Evolutionary conservation across 2,329 filamentous ascomycete species (phyloP), one percentile per base, ranked within the genome.

Genomic region (Fusarium oxysporum): DNA sequence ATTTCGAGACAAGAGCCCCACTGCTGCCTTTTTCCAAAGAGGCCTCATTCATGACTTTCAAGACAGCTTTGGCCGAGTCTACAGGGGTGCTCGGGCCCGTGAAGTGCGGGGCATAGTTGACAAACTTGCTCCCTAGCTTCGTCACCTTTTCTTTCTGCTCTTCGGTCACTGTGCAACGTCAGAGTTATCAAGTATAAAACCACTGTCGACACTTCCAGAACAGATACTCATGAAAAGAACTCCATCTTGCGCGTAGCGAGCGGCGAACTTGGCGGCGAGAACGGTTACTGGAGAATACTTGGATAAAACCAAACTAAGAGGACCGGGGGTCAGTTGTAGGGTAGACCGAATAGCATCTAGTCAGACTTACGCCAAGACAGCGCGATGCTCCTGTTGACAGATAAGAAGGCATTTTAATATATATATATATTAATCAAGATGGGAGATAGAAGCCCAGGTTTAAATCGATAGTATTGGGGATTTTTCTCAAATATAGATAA

Each of bases 381-480:
- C 54, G 40, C n/a, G 40, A 57, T 57, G n/a, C 40, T 45, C 54
- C 54, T 45, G 40, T 57, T 23, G n/a, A 45, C 17, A 57, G 40
- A 45, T 45, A 57, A 16, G 40, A 45, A 33, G 54, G 17, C 54
- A 57, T 57, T 4, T 21, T 30, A 10, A 23, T 43, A 43, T 43
- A 1, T 11, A 17, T 43, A 23, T 43, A 10, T 23, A 9, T 2
- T 7, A 13, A 13, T 25, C 0, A 4, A 28, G 8, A 28, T 19
- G 5, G 12, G 4, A 44, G 11, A 45, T 12, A 14, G 12, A 28
- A 6, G 8, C 5, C 1, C 8, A 3, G 17, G 12, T 28, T 28
- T 14, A 1, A 28, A 13, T 21, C 0, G 2, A 0, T 6, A 1
- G 12, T n/a, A 40, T 3, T n/a, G 12, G 38, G 5, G 12, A 21